Evolutionary conservation across 2,329 filamentous ascomycete species (phyloP).

Genomic region (Elsinoe ampelina): DNA sequence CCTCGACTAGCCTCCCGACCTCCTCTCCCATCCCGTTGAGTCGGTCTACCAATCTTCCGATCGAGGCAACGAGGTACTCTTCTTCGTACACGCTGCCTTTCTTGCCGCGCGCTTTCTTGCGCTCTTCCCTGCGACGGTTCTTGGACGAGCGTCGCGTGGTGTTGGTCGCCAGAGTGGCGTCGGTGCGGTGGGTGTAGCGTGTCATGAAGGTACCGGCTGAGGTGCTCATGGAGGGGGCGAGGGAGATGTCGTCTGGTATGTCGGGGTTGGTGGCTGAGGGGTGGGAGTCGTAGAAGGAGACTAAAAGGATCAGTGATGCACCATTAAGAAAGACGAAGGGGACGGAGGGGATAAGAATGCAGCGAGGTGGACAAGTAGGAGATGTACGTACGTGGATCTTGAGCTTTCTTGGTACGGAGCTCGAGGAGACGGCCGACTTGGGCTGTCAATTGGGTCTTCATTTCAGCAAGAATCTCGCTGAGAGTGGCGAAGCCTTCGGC

Average conservation of each 20-base stretch:
- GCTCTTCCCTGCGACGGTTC: conserved; percentile 81
- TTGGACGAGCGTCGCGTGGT: conserved; percentile 74
- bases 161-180: conserved; percentile 61
- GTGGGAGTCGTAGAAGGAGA: conserved; percentile 72
- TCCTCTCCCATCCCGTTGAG: conserved; percentile 66
- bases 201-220: conserved; percentile 74
- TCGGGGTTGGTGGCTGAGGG: conserved; percentile 46
- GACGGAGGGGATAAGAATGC: too few relatives aligned
- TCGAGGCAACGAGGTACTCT: conserved; percentile 86
- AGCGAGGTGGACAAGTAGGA: too few relatives aligned
- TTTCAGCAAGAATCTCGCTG: conserved; percentile 89
- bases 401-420: conserved; percentile 67
- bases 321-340: too few relatives aligned
- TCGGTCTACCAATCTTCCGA: conserved; percentile 72
- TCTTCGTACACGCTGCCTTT: conserved; percentile 98
- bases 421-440: conserved; percentile 82
- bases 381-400: conserved; percentile 55
- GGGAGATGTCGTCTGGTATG: conserved; percentile 82
- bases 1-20: conserved; percentile 63
- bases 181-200: conserved; percentile 69
- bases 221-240: conserved; percentile 80
- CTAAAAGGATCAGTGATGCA: too few relatives aligned
- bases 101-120: conserved; percentile 87
- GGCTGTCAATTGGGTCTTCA: conserved; percentile 70
- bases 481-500: conserved; percentile 71